Evolutionary conservation across 2,329 filamentous ascomycete species (phyloP), one percentile per base, ranked within the genome.

Genomic region (Diaporthe humulicola): DNA sequence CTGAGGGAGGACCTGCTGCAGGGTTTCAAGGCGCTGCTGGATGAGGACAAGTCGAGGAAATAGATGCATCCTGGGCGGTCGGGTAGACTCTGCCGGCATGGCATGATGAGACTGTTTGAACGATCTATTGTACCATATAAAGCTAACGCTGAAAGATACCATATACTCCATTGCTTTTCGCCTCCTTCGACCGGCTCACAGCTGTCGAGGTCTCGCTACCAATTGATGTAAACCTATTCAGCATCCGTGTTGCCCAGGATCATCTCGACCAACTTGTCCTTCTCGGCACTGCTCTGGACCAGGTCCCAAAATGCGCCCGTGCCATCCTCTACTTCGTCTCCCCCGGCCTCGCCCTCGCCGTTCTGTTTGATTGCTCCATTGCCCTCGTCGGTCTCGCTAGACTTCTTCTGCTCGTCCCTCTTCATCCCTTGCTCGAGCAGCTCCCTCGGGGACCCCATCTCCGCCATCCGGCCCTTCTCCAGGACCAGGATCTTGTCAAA

Each of bases 1-100:
- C 82, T 99, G 81, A 91, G 89, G 82, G 89, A 89, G 50, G 96
- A 98, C 86, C 82, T 98, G 56, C 79, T 92, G 73, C 87, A 89
- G 76, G 95, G 89, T 0, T 92, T 96, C 73, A 87, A 87, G 81
- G 89, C 87, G 25, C 80, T 95, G 81, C 81, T 80, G 38, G 79
- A 79, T 57, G 83, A 83, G 76, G 80, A 79, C 6, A 48, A 40
- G 22, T 28, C 45, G 45, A 50, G 12, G 30, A 38, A 38, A 15
- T 52, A 67, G 30, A 52, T 50, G 10, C 4, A 19, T 28, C 8
- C 22, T 8, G 19, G 15, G 64, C 45, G 64, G 45, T 17, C 30
- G 5, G 9, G n/a, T 28, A 7, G 8, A 5, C n/a, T n/a, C 42
- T 50, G 42, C 28, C 12, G 25, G 42, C 22, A 38, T 6, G 42